Conservation (phyloP, 2,329 filamentous ascomycete species). For the Penicillium expansum region DNA sequence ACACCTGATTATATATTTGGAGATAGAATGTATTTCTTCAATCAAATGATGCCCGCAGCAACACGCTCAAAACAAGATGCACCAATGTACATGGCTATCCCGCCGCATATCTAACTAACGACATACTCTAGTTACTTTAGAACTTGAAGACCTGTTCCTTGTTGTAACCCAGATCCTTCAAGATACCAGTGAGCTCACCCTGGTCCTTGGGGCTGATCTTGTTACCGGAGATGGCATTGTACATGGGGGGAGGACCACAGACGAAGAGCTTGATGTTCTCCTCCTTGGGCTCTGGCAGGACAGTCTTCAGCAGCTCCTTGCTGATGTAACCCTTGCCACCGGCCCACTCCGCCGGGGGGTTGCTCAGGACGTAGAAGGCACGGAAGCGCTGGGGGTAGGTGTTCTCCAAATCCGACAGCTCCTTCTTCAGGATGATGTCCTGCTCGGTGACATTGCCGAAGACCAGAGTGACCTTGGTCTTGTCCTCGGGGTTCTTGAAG, state of each 20-base stretch:
- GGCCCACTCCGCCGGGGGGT: slow-evolving; percentile 72
- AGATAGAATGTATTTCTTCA: background rate
- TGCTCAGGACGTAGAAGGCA: slow-evolving; percentile 90
- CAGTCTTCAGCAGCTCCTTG: slow-evolving; percentile 92
- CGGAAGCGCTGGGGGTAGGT: slow-evolving; percentile 92
- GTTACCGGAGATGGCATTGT: slow-evolving; percentile 84
- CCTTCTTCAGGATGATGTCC: slow-evolving; percentile 85
- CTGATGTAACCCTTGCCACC: slow-evolving; percentile 77
- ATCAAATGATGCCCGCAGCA: slow-evolving; percentile 5
- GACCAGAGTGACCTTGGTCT: slow-evolving; percentile 94
- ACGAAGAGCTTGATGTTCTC: slow-evolving; percentile 96
- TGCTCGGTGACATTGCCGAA: slow-evolving; percentile 88
- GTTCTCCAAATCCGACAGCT: slow-evolving; percentile 86
- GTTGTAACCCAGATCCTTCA: slow-evolving; percentile 79
- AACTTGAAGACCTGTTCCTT: slow-evolving; percentile 98
- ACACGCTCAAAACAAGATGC: slow-evolving; percentile 18
- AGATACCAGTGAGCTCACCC: slow-evolving; percentile 76
- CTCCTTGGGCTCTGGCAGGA: slow-evolving; percentile 86
- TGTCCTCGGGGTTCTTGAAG: slow-evolving; percentile 93
- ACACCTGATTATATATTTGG: background rate
- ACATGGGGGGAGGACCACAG: slow-evolving; percentile 86
- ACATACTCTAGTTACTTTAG: slow-evolving; percentile 45
- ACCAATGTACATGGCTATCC: slow-evolving; percentile 16
- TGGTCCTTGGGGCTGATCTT: slow-evolving; percentile 95
- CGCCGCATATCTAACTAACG: background rate